Conservation (phyloP, 768 basidiomycete genomes). For the Austroboletus festivus region DNA sequence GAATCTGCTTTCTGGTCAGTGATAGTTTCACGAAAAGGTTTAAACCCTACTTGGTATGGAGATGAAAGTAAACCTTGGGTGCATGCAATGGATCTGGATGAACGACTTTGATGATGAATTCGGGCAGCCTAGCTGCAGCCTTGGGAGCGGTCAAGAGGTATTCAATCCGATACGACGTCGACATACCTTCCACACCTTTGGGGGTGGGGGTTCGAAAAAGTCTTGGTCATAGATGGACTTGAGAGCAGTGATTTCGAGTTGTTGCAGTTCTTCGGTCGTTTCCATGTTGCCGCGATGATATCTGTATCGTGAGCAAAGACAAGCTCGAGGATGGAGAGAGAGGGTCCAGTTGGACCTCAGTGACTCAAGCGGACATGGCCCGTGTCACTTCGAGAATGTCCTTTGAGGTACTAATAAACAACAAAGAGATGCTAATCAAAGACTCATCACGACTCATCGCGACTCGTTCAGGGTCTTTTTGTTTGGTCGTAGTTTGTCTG, state of each 20-base stretch:
- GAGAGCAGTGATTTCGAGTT: slow-evolving; percentile 72
- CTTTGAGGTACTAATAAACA: slow-evolving; percentile 1
- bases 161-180: slow-evolving; percentile 7
- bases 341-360: slow-evolving; percentile 66
- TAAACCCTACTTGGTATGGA: slow-evolving; percentile 62
- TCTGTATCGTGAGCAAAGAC: slow-evolving; percentile 10
- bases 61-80: slow-evolving; percentile 57
- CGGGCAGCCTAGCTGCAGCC: slow-evolving; percentile 67
- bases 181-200: slow-evolving; percentile 79
- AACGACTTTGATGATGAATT: slow-evolving; percentile 71
- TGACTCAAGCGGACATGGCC: slow-evolving; percentile 72
- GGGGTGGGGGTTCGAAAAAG: slow-evolving; percentile 69
- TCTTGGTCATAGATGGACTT: slow-evolving; percentile 79
- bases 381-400: slow-evolving; percentile 5
- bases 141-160: slow-evolving; percentile 26
- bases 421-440: background rate
- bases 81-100: slow-evolving; percentile 60
- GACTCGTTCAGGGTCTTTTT: background rate
- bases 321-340: slow-evolving; percentile 39
- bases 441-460: slow-evolving; percentile 2
- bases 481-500: too few relatives aligned
- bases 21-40: background rate
- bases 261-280: slow-evolving; percentile 63
- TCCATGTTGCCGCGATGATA: slow-evolving; percentile 50
- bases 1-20: slow-evolving; percentile 43